Base-by-base conservation (phyloP, 2,329 filamentous ascomycete genomes). In the Ophiocordyceps camponoti-leonardi region DNA sequence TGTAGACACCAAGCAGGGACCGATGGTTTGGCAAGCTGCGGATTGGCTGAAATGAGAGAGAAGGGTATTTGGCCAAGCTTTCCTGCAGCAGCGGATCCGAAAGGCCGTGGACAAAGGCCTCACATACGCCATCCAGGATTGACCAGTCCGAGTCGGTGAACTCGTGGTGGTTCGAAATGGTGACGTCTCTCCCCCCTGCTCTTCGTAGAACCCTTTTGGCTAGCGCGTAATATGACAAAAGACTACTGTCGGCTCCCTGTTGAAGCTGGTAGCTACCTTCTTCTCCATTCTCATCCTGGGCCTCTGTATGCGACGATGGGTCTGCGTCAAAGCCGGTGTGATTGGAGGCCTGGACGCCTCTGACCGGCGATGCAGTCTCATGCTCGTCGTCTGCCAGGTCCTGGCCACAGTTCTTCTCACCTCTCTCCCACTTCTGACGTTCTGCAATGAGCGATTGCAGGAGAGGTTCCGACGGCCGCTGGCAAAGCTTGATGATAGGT, bases 401-500 rank as follows among this genome's bases (percentile, higher is more conserved):
- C 6, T 56, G 52, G 18, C n/a, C n/a, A 2, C 68, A 68, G 4
- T 61, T 58, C 4, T 59, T 65, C 44, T 63, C 67, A 41, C 68
- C 76, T 41, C 62, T 71, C 50, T 90, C 83, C 83, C 84, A 90
- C 54, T 79, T 85, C 41, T 67, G 62, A 7, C 83, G 74, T 53
- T 83, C 81, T 31, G 77, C 71, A 5, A 74, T 56, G 6, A 93
- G 68, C 46, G 75, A 77, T 11, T 65, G 58, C 14, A 72, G 72
- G 1, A 93, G 67, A 47, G 72, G 67, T 2, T 71, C 61, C 0
- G 74, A 70, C 2, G 86, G 86, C 40, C 66, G 73, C 58, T 90
- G 73, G 55, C 86, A 94, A 16, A 94, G 71, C 57, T 93, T 92
- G 58, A 94, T 81, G 51, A 94, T 93, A 0, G 87, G 86, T 4